Evolutionary conservation across 495 filamentous ascomycete species (phyloP).

Genomic region (Aspergillus diversus): DNA sequence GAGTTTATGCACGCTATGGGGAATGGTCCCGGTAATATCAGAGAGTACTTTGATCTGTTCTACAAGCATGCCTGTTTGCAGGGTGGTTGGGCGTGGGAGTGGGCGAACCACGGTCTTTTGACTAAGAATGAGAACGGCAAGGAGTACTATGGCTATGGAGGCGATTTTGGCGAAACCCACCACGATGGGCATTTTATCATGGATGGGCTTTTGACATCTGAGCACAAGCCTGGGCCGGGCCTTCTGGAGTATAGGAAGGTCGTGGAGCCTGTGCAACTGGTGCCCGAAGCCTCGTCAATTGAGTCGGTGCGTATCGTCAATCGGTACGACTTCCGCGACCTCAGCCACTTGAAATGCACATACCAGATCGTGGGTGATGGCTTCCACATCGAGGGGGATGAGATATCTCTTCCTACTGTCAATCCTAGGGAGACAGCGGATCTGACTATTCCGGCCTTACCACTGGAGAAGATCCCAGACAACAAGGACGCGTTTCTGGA

Average conservation of each 20-base stretch:
- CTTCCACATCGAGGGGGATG: constrained; percentile 39
- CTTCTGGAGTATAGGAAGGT: constrained; percentile 32
- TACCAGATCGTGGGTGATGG: constrained; percentile 39
- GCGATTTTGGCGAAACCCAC: constrained; percentile 20
- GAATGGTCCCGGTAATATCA: no score
- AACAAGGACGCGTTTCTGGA: no score
- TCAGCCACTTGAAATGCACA: constrained; percentile 51
- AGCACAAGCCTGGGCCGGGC: constrained; percentile 18
- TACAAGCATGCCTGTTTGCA: constrained; percentile 7
- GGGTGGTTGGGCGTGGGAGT: constrained; percentile 21
- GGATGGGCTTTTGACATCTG: constrained; percentile 16
- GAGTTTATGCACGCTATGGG: no score
- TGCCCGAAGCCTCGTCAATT: constrained; percentile 24
- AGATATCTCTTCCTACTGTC: constrained; percentile 6
- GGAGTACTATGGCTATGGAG: constrained; percentile 18
- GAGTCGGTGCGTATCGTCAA: constrained; percentile 47
- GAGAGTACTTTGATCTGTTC: constrained; percentile 9
- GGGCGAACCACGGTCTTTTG: constrained; percentile 18
- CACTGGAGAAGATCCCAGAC: no score
- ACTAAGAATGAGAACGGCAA: constrained; percentile 2
- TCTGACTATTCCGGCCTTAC: no score
- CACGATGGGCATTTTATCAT: constrained; percentile 21
- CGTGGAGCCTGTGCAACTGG: constrained; percentile 50
- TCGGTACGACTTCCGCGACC: constrained; percentile 55
- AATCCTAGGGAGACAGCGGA: no score